A percentile compares a stretch with the other conserved stretches of the same genome.
phyloP scores from a whole-genome alignment of 208 protist genomes.

The Leishmania tarentolae region DNA sequence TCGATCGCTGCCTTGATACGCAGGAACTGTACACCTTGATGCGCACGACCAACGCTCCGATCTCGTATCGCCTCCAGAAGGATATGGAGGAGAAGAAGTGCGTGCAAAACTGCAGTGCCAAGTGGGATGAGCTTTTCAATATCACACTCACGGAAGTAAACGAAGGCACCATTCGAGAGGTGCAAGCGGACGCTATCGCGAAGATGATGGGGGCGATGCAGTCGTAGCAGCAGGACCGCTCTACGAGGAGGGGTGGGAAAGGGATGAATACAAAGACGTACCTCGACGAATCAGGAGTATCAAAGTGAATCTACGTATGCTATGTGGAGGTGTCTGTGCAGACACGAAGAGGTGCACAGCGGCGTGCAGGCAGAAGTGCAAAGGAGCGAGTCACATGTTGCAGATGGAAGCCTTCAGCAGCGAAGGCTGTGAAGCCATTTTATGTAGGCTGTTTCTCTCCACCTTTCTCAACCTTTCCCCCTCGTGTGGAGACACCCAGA shows the following conservation, averaged over 20 bases:
- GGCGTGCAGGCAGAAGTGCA: not conserved
- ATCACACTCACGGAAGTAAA: slow-evolving; percentile 50
- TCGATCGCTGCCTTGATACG: slow-evolving; percentile 84
- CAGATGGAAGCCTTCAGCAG: not conserved
- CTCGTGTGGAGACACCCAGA: not conserved
- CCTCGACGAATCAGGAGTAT: not conserved
- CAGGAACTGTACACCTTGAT: slow-evolving; percentile 88
- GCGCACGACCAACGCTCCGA: slow-evolving; percentile 79
- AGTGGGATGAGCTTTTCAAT: slow-evolving; percentile 75
- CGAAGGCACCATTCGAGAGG: slow-evolving; percentile 46
- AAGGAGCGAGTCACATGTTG: not conserved
- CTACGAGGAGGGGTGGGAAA: not conserved
- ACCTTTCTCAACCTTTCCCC: not conserved
- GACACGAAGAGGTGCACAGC: not conserved
- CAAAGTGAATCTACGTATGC: not conserved
- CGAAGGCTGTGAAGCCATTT: not conserved
- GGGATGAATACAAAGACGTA: not conserved
- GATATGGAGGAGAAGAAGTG: slow-evolving; percentile 89
- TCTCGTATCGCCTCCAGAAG: slow-evolving; percentile 72
- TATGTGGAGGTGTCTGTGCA: not conserved
- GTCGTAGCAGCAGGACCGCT: slow-evolving; percentile 26
- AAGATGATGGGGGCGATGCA: slow-evolving; percentile 69
- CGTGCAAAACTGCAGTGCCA: slow-evolving; percentile 68
- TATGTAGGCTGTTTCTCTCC: not conserved
- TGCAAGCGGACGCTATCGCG: slow-evolving; percentile 63